phyloP scores from a whole-genome alignment of 208 protist genomes.

The Blastocrithidia nonstop region DNA sequence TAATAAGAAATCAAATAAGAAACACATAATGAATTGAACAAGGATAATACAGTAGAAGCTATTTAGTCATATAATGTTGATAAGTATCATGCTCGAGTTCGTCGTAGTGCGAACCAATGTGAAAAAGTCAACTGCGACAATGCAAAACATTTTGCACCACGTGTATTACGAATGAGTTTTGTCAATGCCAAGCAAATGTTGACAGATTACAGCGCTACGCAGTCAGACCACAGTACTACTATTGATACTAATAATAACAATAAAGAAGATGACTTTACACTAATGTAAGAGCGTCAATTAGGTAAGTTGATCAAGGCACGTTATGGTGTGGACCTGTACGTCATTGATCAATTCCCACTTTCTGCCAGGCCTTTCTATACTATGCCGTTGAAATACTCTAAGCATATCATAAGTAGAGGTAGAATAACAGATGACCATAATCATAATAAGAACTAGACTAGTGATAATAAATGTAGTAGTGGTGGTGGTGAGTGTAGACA shows the following conservation, averaged over 20 bases:
- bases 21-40: neutral
- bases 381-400: slow-evolving; percentile 74
- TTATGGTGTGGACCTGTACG: slow-evolving; percentile 97
- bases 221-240: neutral
- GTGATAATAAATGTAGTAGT: slow-evolving; percentile 1
- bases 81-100: slow-evolving; percentile 28
- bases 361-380: slow-evolving; percentile 98
- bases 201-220: slow-evolving; percentile 7
- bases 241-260: neutral
- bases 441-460: neutral
- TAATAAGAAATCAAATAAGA: slow-evolving; percentile 8
- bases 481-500: neutral
- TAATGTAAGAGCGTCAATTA: slow-evolving; percentile 83
- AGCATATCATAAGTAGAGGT: neutral
- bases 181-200: slow-evolving; percentile 29
- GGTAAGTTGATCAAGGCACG: slow-evolving; percentile 90
- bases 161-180: slow-evolving; percentile 41
- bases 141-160: slow-evolving; percentile 1
- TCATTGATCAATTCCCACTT: slow-evolving; percentile 95
- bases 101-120: slow-evolving; percentile 5
- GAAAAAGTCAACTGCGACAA: neutral
- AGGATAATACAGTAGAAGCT: neutral
- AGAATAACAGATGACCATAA: neutral
- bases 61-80: slow-evolving; percentile 9
- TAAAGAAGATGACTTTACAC: slow-evolving; percentile 46